Base-by-base conservation (phyloP, 2,329 filamentous ascomycete species). In the Verticillium isaacii region DNA sequence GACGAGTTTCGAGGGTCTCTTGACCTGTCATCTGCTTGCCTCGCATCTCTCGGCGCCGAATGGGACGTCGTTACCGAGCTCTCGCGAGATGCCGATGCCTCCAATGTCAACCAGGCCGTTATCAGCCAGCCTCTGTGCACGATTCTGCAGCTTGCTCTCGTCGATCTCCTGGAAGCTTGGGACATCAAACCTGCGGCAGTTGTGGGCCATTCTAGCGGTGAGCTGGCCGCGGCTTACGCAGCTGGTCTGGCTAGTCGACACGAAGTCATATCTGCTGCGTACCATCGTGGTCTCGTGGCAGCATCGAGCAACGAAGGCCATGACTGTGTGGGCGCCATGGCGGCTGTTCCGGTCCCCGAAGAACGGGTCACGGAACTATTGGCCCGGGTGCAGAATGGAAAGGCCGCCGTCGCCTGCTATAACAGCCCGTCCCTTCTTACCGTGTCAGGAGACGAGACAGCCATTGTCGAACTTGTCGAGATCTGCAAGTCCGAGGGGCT, bases 361-460 rank as follows among this genome's bases (percentile, higher is more conserved):
- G 54, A 56, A 32, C 25, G 32, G 14, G 54, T 56, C 4, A 2
- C 34, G 12, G 54, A 34, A 12, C 54, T 56, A 29, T 11, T 56
- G 29, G 54, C 12, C 25, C 54, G 54, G 14, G 54, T 56, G 11
- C 25, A 63, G 25, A 34, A 58, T 1, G 62, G 63, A 17, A 62
- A 61, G 50, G 63, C 60, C 34, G 36, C 65, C 25, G 62, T 62
- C 17, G 60, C 63, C 15, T 83, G 82, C 66, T 76, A 83, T 5
- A 36, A 36, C 14, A 36, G 80, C 23, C 82, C 82, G 0, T 72
- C 73, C 1, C 84, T 78, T 15, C 69, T 82, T 11, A 85, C 83
- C 0, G 74, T 84, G 0, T 84, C 82, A 0, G 83, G 83, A 12
- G 78, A 82, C 55, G 73, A 76, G 29, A 66, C 69, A 0, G 77